These are phyloP conservation scores for Alternaria rosae DNA, from an alignment of 2,329 filamentous ascomycete species.

Conservation along the genomic window DNA sequence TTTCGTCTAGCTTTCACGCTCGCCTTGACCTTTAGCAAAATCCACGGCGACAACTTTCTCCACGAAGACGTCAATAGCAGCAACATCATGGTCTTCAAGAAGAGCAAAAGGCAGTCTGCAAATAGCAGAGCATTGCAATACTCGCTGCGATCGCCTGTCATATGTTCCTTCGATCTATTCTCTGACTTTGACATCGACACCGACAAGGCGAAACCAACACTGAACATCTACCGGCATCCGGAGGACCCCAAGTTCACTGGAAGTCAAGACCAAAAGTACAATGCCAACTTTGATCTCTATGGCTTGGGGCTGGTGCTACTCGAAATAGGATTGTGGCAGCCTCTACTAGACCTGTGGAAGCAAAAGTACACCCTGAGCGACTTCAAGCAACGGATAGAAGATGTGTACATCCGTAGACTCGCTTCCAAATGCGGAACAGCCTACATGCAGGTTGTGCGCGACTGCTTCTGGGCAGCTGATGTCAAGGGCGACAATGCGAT, in stretches of 20 bases:
- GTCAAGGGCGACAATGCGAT: constrained; percentile 41
- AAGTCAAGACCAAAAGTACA: constrained; percentile 34
- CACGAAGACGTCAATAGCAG: constrained; percentile 74
- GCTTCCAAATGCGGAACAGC: constrained; percentile 74
- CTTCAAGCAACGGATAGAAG: constrained; percentile 70
- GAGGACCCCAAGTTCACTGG: constrained; percentile 55
- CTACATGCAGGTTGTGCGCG: constrained; percentile 77
- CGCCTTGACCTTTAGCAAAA: constrained; percentile 74
- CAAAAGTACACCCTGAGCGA: constrained; percentile 66
- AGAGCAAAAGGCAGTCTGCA: constrained; percentile 55
- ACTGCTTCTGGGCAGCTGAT: constrained; percentile 75
- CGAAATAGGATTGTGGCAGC: constrained; percentile 78
- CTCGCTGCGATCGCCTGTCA: constrained; percentile 72
- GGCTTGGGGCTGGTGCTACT: constrained; percentile 76
- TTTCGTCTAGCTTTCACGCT: constrained; percentile 78
- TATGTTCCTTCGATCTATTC: constrained; percentile 80
- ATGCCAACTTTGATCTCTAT: constrained; percentile 68
- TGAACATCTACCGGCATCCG: constrained; percentile 73
- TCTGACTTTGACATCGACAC: constrained; percentile 62
- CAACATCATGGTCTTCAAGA: constrained; percentile 71
- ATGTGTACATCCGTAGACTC: constrained; percentile 69
- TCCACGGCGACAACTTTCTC: constrained; percentile 72
- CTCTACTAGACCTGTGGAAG: constrained; percentile 66
- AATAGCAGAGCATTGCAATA: constrained; percentile 50
- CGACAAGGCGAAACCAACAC: constrained; percentile 48